Base-by-base conservation (phyloP, 1,139 yeast species). In the Debaryomyces fabryi region DNA sequence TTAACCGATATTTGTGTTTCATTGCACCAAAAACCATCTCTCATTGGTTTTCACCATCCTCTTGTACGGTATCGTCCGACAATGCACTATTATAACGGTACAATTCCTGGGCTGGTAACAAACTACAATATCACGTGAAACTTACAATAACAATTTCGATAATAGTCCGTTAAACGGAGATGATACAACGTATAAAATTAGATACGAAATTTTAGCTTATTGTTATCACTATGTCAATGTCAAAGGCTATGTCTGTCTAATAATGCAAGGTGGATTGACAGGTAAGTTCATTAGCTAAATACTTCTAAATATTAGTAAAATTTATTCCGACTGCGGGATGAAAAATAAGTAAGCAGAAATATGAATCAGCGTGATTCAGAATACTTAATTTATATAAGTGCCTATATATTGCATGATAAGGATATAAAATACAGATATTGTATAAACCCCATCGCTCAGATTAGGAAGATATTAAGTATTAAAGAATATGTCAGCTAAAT, bases 401-500 rank as follows among this genome's bases (percentile, higher is more conserved):
- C 38, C 15, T 35, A 10, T 35, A 25, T 25, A 37, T 21, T 21
- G 40, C 30, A 23, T 13, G 24, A 12, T 8, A 24, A 37, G 20
- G 29, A 37, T 24, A 37, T 37, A 37, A 24, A 13, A 27, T 23
- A 23, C 29, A 37, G 13, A 23, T 24, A 36, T 37, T 21, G 15
- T 18, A 9, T 21, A 6, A 21, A 37, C 10, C 13, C n/a, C 15
- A 23, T 37, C 13, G 13, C 24, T 8, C 12, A 37, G 20, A 25
- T 37, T 37, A 23, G 15, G 20, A 23, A 13, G 2, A 6, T 24
- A 3, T 13, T 37, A 37, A 9, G 13, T 15, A 37, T 13, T 10
- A 37, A 10, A 23, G 3, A 37, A 37, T 20, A 40, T 40, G 43
- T 21, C 43, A 13, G 13, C 15, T 15, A 30, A 40, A 23, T 86